phyloP scores from a whole-genome alignment of 2,329 filamentous ascomycete genomes.

The Diaporthe citrichinensis region DNA sequence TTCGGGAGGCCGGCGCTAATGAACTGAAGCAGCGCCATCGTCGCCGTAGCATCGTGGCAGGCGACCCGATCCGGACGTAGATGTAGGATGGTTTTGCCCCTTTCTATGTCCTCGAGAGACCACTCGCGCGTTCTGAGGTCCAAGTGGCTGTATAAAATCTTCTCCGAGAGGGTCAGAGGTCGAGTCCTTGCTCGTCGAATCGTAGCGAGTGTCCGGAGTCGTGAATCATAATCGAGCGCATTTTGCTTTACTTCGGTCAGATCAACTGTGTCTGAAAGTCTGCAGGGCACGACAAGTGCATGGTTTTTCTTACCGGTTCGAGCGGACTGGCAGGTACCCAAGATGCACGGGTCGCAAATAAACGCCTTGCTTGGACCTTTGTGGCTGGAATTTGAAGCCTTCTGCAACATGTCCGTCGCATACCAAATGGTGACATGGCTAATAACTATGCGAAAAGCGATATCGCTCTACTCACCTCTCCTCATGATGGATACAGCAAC shows the following conservation, averaged over 20 bases:
- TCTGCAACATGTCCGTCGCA: background rate
- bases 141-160: slow-evolving; percentile 97
- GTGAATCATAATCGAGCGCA: background rate
- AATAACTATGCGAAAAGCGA: background rate
- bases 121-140: slow-evolving; percentile 70
- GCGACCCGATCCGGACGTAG: slow-evolving; percentile 97
- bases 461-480: background rate
- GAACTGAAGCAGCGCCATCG: slow-evolving; percentile 98
- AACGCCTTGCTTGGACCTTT: background rate
- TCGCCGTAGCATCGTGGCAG: slow-evolving; percentile 98
- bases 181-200: background rate
- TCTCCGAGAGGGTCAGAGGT: slow-evolving; percentile 87
- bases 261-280: too few species aligned
- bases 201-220: background rate
- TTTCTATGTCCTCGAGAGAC: slow-evolving; percentile 87
- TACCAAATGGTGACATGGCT: background rate
- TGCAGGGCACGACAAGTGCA: too few species aligned
- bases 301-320: background rate
- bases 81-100: slow-evolving; percentile 92
- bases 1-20: slow-evolving; percentile 93
- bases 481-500: background rate
- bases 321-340: slow-evolving; percentile 8
- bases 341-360: background rate
- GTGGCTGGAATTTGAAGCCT: background rate
- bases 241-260: background rate